phyloP scores from a whole-genome alignment of 2,329 filamentous ascomycete species.

The Apiospora rasikravindrae region DNA sequence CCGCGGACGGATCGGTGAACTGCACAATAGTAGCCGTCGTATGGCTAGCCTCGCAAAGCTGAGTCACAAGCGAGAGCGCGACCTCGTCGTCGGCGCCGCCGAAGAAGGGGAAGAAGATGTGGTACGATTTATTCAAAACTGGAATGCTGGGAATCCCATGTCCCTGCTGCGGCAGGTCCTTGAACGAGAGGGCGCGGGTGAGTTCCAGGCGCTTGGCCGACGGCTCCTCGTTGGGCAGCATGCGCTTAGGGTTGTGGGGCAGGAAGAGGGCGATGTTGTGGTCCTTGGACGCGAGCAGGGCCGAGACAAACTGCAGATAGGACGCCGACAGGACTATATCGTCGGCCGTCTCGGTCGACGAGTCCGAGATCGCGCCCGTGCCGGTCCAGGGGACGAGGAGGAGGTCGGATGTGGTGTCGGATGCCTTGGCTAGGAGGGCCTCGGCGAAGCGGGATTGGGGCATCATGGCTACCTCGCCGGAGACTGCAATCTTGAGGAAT shows the following conservation, averaged over 20 bases:
- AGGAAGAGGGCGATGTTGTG: conserved; percentile 75
- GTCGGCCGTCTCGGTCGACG: conserved; percentile 64
- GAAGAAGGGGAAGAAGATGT: conserved; percentile 76
- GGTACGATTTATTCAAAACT: conserved; percentile 72
- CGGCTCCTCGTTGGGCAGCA: conserved; percentile 41
- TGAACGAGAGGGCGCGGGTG: neutral
- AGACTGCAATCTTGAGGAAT: conserved; percentile 81
- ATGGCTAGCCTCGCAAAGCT: conserved; percentile 78
- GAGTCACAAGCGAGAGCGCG: conserved; percentile 80
- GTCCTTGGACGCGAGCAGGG: conserved; percentile 65
- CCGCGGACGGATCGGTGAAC: conserved; percentile 44
- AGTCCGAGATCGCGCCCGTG: conserved; percentile 62
- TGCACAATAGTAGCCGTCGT: conserved; percentile 79
- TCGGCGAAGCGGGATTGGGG: conserved; percentile 81
- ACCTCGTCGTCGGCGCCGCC: conserved; percentile 84
- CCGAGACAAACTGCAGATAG: conserved; percentile 76
- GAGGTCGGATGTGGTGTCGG: conserved; percentile 73
- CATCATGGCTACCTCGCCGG: conserved; percentile 79
- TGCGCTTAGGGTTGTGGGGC: conserved; percentile 65
- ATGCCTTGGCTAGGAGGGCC: conserved; percentile 72
- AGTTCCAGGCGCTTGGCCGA: conserved; percentile 34
- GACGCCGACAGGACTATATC: conserved; percentile 65
- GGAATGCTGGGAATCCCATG: conserved; percentile 58
- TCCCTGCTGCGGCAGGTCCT: conserved; percentile 35
- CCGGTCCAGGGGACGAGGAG: conserved; percentile 91